Conservation (phyloP, 108 stramenopile genomes). For the Mediolabrus comicus region DNA sequence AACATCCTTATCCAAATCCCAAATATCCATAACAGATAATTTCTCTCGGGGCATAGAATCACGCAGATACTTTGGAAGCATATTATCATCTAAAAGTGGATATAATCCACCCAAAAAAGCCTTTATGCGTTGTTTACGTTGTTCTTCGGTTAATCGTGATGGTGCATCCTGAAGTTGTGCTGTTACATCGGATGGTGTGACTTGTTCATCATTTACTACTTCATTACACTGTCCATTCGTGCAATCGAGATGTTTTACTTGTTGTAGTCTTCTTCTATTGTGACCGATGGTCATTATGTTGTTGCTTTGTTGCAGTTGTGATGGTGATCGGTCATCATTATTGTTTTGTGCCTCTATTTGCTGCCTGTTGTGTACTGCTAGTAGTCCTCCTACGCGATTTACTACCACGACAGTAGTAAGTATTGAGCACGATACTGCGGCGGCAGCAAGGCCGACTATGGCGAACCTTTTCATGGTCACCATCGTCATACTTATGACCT, state of each 20-base stretch:
- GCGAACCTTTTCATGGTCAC: neutral
- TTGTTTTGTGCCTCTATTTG: no score
- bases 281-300: neutral
- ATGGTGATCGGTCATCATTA: no score
- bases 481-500: no score
- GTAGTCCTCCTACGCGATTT: no score
- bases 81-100: slow-evolving; percentile 17
- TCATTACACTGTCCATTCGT: no score
- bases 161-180: no score
- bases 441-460: neutral
- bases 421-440: neutral
- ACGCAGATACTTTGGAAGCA: slow-evolving; percentile 15
- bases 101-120: slow-evolving; percentile 24
- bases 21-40: neutral
- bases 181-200: no score
- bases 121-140: slow-evolving; percentile 2
- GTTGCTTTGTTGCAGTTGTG: no score
- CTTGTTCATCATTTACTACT: neutral
- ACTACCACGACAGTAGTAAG: neutral
- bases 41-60: slow-evolving; percentile 7
- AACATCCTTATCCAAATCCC: slow-evolving; percentile 6
- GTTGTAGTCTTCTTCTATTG: neutral
- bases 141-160: neutral
- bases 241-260: no score
- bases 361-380: no score